Percentiles rank a stretch among this genome's conserved stretches.
Evolutionary conservation across 108 stramenopile genomes (phyloP).

Genomic region (Discostella pseudostelligera): DNA sequence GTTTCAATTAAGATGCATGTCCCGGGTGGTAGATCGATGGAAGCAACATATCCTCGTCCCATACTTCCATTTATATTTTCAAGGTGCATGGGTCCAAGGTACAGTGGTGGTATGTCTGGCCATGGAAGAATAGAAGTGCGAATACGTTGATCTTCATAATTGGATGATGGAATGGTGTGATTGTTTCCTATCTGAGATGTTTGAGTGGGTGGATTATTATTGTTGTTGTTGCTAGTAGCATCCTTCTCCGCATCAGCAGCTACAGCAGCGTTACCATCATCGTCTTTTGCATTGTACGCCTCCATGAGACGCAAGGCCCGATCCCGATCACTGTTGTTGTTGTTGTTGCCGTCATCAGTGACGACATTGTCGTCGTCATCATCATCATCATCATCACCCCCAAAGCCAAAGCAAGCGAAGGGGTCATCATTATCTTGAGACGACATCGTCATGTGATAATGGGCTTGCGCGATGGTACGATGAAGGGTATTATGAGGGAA

Average conservation of each 20-base stretch:
- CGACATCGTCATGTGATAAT: background rate
- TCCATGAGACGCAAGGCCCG: constrained; percentile 4
- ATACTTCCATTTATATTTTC: constrained; percentile 45
- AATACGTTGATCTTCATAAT: constrained; percentile 28
- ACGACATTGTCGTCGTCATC: background rate
- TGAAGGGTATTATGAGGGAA: too few relatives aligned
- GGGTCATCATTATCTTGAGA: constrained; percentile 17
- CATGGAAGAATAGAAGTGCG: constrained; percentile 25
- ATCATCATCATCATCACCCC: constrained; percentile 37
- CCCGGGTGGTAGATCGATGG: constrained; percentile 55
- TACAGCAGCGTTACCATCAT: background rate
- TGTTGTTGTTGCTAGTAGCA: background rate
- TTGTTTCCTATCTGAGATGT: too few relatives aligned
- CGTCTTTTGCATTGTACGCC: too few relatives aligned
- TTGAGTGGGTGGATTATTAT: background rate
- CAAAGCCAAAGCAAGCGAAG: constrained; percentile 43
- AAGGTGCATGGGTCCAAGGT: constrained; percentile 51
- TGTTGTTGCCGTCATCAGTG: background rate
- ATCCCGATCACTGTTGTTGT: constrained; percentile 1
- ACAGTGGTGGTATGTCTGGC: constrained; percentile 54
- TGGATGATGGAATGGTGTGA: constrained; percentile 8
- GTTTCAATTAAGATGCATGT: constrained; percentile 73
- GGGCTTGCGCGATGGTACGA: too few relatives aligned
- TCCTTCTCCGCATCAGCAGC: background rate
- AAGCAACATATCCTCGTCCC: constrained; percentile 74